phyloP scores from a whole-genome alignment of 345 rosid species.

The Nasturtium officinale region DNA sequence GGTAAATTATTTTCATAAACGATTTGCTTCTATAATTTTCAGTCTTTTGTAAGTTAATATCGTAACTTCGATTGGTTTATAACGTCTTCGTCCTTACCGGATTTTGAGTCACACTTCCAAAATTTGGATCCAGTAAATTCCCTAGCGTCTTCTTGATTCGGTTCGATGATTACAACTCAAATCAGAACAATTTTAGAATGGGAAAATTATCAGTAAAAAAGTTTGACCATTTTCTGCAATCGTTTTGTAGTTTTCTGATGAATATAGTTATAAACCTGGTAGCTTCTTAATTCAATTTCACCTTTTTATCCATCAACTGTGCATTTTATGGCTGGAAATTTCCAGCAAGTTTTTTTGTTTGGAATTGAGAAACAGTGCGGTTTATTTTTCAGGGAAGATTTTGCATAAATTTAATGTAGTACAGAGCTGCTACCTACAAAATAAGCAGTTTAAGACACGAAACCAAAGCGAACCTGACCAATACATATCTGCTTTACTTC shows the following conservation, averaged over 20 bases:
- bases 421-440: slow-evolving; percentile 56
- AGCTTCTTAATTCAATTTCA: neutral
- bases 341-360: neutral
- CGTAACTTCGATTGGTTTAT: neutral
- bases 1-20: neutral
- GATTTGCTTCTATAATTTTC: neutral
- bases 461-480: slow-evolving; percentile 62
- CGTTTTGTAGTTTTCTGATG: slow-evolving; percentile 1
- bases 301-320: neutral
- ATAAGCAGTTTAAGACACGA: slow-evolving; percentile 68
- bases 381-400: slow-evolving; percentile 66
- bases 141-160: neutral
- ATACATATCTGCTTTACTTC: slow-evolving; percentile 58
- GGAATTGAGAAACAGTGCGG: slow-evolving; percentile 42
- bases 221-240: slow-evolving; percentile 11
- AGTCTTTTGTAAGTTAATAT: neutral
- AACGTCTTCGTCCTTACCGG: neutral
- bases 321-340: neutral
- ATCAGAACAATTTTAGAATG: neutral
- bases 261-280: neutral
- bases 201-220: neutral
- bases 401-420: slow-evolving; percentile 78
- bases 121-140: slow-evolving; percentile 20
- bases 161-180: slow-evolving; percentile 10
- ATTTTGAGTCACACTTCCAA: neutral